phyloP scores from a whole-genome alignment of 2,329 filamentous ascomycete genomes.

The Clonostachys byssicola region DNA sequence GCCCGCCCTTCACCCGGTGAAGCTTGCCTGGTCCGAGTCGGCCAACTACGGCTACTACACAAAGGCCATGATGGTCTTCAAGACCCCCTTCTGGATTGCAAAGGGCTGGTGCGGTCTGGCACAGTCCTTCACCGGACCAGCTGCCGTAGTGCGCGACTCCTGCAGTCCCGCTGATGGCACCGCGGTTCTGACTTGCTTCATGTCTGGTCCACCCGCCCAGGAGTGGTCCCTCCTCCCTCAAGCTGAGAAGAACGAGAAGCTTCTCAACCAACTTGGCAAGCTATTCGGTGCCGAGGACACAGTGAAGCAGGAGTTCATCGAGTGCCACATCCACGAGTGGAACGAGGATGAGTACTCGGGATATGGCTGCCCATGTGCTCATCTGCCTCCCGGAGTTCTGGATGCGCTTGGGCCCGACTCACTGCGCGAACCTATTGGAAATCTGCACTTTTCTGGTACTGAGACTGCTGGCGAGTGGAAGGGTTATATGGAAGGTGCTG shows the following conservation, averaged over 20 bases:
- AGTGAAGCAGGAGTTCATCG: slow-evolving; percentile 15
- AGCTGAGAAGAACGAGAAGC: slow-evolving; percentile 9
- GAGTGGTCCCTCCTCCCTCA: slow-evolving; percentile 17
- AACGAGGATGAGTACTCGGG: slow-evolving; percentile 26
- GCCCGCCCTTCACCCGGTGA: slow-evolving; percentile 36
- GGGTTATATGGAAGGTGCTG: slow-evolving; percentile 47
- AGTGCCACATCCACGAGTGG: slow-evolving; percentile 29
- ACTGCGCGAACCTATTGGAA: slow-evolving; percentile 23
- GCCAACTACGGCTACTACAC: slow-evolving; percentile 41
- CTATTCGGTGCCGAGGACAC: slow-evolving; percentile 9
- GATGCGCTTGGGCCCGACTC: slow-evolving; percentile 19
- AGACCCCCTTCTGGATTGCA: slow-evolving; percentile 28
- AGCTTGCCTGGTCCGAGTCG: slow-evolving; percentile 22
- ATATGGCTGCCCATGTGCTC: slow-evolving; percentile 31
- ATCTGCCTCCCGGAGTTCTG: slow-evolving; percentile 29
- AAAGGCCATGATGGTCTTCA: slow-evolving; percentile 42
- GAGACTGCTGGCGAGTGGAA: slow-evolving; percentile 43
- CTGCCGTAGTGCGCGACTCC: slow-evolving; percentile 39
- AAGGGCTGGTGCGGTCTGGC: slow-evolving; percentile 37
- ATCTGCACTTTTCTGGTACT: slow-evolving; percentile 44
- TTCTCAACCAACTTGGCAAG: slow-evolving; percentile 17
- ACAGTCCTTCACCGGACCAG: slow-evolving; percentile 39
- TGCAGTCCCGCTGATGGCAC: slow-evolving; percentile 16
- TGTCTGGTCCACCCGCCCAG: slow-evolving; percentile 25
- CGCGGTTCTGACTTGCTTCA: slow-evolving; percentile 32